A percentile compares a stretch with the other conserved stretches of the same genome.
Conservation (phyloP, 2,329 filamentous ascomycete species). For the Pestalotiopsis sp. region DNA sequence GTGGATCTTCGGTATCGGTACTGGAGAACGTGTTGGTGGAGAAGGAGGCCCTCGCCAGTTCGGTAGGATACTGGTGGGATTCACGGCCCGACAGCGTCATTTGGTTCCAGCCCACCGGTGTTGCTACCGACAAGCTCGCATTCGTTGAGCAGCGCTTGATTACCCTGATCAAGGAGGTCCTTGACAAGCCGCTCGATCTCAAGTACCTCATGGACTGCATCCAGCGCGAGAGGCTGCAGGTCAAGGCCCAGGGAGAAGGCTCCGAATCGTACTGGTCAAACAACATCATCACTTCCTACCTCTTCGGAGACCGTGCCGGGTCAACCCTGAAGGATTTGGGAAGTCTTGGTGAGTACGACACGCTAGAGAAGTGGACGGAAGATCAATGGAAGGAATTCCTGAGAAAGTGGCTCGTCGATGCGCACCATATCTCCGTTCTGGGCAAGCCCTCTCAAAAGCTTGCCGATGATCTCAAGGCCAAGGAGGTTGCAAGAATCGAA, state of each 20-base stretch:
- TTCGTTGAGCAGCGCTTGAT: constrained; percentile 86
- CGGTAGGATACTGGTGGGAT: constrained; percentile 79
- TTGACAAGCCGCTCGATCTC: constrained; percentile 83
- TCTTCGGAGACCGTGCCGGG: constrained; percentile 86
- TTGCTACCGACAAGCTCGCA: constrained; percentile 82
- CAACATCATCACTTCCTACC: constrained; percentile 87
- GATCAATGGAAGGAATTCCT: constrained; percentile 82
- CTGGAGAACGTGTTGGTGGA: constrained; percentile 93
- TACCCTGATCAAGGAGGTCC: constrained; percentile 79
- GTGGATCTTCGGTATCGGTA: constrained; percentile 89
- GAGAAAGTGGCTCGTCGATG: constrained; percentile 82
- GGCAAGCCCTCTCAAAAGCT: constrained; percentile 83
- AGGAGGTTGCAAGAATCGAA: constrained; percentile 78
- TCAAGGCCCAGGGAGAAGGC: constrained; percentile 82
- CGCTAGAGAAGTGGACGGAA: constrained; percentile 79
- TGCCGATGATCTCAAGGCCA: constrained; percentile 77
- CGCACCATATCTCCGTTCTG: constrained; percentile 83
- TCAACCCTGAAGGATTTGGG: constrained; percentile 68
- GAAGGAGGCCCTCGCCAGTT: constrained; percentile 87
- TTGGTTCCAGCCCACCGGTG: constrained; percentile 82
- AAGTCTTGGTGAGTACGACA: constrained; percentile 63
- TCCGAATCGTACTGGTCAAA: constrained; percentile 80
- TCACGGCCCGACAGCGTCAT: constrained; percentile 81
- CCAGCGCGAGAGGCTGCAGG: constrained; percentile 75
- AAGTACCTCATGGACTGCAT: constrained; percentile 88